These are phyloP conservation scores for Tetrahymena elliotti DNA, from an alignment of 73 alveolate genomes.

Conservation along the genomic window DNA sequence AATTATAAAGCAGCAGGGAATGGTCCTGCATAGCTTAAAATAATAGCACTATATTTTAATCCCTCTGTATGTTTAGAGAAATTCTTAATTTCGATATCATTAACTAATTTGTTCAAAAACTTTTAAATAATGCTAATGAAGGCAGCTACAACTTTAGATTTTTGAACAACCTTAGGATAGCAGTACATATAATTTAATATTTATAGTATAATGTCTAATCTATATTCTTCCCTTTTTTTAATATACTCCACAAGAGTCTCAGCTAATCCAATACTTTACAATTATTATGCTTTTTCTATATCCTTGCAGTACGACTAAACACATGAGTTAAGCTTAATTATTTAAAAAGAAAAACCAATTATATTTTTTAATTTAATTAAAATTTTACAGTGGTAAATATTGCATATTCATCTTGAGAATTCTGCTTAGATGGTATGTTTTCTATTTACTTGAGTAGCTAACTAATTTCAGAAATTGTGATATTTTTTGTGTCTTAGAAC, in stretches of 20 bases:
- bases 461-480: neutral
- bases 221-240: neutral
- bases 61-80: neutral
- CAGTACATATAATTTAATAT: neutral
- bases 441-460: neutral
- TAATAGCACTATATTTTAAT: neutral
- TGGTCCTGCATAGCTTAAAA: neutral
- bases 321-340: neutral
- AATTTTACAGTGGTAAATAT: neutral
- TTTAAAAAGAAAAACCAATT: neutral
- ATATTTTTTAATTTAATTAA: neutral
- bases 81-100: neutral
- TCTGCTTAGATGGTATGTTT: neutral
- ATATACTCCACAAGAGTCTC: neutral
- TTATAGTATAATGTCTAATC: neutral
- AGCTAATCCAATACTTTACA: neutral
- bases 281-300: neutral
- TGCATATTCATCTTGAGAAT: neutral
- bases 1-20: neutral
- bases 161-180: neutral
- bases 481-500: neutral
- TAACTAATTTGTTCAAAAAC: neutral
- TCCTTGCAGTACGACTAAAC: neutral
- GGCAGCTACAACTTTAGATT: neutral
- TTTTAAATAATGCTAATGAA: neutral